These are phyloP conservation scores for Hypoxylon sp. DNA, from an alignment of 2,329 filamentous ascomycete species.

Conservation along the genomic window DNA sequence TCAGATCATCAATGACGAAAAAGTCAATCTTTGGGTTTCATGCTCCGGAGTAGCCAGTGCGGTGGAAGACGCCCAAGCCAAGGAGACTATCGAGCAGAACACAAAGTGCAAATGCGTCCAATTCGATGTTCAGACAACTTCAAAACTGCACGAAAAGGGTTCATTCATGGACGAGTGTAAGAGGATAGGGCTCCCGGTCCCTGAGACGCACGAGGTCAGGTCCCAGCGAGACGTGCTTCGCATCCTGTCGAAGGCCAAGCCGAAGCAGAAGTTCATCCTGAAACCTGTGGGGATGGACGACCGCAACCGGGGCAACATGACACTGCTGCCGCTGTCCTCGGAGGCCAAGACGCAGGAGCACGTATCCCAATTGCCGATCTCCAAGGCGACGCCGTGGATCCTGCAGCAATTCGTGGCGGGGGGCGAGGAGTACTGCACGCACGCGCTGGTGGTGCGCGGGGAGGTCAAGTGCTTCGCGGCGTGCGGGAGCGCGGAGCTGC, in stretches of 20 bases:
- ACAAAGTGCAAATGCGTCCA: constrained; percentile 70
- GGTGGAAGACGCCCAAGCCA: constrained; percentile 71
- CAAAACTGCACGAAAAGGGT: constrained; percentile 69
- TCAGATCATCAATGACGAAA: constrained; percentile 65
- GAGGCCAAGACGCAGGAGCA: constrained; percentile 61
- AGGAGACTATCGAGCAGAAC: constrained; percentile 64
- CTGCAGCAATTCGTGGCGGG: constrained; percentile 71
- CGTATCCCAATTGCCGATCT: constrained; percentile 63
- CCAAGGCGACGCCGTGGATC: constrained; percentile 65
- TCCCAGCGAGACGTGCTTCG: constrained; percentile 60
- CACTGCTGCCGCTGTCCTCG: constrained; percentile 65
- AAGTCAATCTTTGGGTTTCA: constrained; percentile 75
- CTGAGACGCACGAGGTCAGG: constrained; percentile 61
- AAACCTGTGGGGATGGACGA: constrained; percentile 72
- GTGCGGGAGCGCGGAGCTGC: constrained; percentile 67
- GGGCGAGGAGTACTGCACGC: constrained; percentile 74
- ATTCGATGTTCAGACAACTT: constrained; percentile 63
- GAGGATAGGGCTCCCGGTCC: constrained; percentile 61
- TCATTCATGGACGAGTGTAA: constrained; percentile 67
- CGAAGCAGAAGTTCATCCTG: constrained; percentile 64
- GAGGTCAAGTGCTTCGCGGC: constrained; percentile 71
- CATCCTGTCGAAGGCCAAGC: constrained; percentile 53
- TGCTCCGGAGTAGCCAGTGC: constrained; percentile 74
- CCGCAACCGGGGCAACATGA: constrained; percentile 66
- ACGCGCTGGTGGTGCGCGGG: constrained; percentile 71